These are phyloP conservation scores for Mycena maculata DNA, from an alignment of 768 basidiomycete species.

Conservation along the genomic window DNA sequence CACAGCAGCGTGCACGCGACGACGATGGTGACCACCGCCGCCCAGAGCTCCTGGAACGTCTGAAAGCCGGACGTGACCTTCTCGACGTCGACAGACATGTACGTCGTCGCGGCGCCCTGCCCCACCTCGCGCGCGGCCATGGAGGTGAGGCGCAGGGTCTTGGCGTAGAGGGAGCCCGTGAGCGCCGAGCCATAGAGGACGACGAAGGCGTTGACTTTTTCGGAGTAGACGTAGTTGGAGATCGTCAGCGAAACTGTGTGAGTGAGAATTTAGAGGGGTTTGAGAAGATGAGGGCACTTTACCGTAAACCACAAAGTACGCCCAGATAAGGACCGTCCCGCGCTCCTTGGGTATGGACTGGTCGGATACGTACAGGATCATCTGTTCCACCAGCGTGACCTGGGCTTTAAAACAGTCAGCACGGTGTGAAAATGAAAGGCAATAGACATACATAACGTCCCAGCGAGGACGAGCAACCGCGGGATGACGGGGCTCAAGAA, in stretches of 20 bases:
- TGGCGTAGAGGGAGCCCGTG: slow-evolving; percentile 23
- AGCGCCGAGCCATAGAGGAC: slow-evolving; percentile 26
- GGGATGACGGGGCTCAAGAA: slow-evolving; percentile 16
- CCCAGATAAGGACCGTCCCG: slow-evolving; percentile 10
- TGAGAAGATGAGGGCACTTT: background rate
- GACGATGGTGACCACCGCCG: slow-evolving; percentile 16
- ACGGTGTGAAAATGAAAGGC: background rate
- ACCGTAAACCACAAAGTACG: slow-evolving; percentile 22
- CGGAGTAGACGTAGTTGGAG: slow-evolving; percentile 3
- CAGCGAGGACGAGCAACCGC: background rate
- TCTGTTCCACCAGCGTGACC: slow-evolving; percentile 26
- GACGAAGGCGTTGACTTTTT: slow-evolving; percentile 22
- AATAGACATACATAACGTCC: slow-evolving; percentile 1
- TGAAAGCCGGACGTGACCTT: slow-evolving; percentile 15
- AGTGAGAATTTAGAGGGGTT: background rate
- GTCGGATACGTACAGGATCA: slow-evolving; percentile 24
- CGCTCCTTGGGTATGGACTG: slow-evolving; percentile 22
- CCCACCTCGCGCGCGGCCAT: slow-evolving; percentile 26
- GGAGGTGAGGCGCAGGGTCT: slow-evolving; percentile 17
- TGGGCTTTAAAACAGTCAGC: background rate
- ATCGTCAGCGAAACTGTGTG: background rate
- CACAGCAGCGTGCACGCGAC: slow-evolving; percentile 20
- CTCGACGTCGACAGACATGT: slow-evolving; percentile 28
- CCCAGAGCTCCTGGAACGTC: slow-evolving; percentile 20
- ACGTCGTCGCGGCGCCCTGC: slow-evolving; percentile 23